A percentile compares a stretch with the other conserved stretches of the same genome.
Evolutionary conservation across 139 green algal species (phyloP).

Genomic region (Nannochloris sp.): DNA sequence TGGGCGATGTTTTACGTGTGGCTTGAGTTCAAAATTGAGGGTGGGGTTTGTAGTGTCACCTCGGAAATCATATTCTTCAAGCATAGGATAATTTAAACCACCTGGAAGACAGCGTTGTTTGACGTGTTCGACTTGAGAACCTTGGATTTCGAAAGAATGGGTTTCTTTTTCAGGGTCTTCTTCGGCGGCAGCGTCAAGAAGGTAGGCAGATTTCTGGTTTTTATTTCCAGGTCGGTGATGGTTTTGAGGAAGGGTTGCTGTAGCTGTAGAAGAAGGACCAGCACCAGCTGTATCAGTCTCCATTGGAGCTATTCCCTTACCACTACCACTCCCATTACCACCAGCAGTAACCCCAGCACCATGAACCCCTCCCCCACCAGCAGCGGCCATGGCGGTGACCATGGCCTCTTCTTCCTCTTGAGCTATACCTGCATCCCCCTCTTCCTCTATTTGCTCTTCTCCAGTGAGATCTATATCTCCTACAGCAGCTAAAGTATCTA

Average conservation of each 20-base stretch:
- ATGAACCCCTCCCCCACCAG: background rate
- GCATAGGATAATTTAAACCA: slow-evolving; percentile 90
- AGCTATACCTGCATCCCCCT: slow-evolving; percentile 4
- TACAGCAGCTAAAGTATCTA: slow-evolving; percentile 18
- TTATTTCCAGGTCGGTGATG: background rate
- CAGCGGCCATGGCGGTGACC: background rate
- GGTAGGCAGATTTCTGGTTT: background rate
- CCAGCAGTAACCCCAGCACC: background rate
- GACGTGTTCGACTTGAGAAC: slow-evolving; percentile 83
- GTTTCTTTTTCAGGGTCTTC: slow-evolving; percentile 52
- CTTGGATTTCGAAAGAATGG: slow-evolving; percentile 68
- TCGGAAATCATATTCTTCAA: slow-evolving; percentile 98
- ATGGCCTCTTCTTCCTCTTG: slow-evolving; percentile 9
- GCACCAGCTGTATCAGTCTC: background rate
- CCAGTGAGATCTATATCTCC: slow-evolving; percentile 13
- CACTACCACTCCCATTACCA: slow-evolving; percentile 7
- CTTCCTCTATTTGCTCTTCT: slow-evolving; percentile 9
- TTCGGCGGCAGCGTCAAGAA: slow-evolving; percentile 30
- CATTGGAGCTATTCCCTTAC: background rate
- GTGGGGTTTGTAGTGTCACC: slow-evolving; percentile 60
- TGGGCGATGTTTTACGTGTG: slow-evolving; percentile 53
- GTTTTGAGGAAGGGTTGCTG: background rate
- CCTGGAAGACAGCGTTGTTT: slow-evolving; percentile 88
- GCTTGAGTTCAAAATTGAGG: slow-evolving; percentile 85
- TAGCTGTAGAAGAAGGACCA: background rate